These are phyloP conservation scores for Sporopachydermia quercuum DNA, from an alignment of 805 yeast species.

Conservation along the genomic window DNA sequence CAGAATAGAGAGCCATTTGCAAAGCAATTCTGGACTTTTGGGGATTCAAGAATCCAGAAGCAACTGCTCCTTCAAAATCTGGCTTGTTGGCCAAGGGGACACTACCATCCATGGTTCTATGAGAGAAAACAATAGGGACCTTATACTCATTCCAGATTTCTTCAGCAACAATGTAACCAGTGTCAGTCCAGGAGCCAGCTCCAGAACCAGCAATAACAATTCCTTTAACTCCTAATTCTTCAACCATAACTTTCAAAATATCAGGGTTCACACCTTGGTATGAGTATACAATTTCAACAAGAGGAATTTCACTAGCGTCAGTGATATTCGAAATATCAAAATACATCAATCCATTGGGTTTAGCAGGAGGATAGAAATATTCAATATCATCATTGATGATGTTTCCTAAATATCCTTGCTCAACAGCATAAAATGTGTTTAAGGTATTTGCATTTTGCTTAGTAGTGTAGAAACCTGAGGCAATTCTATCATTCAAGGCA, in stretches of 20 bases:
- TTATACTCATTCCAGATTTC: constrained; percentile 23
- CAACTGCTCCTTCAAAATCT: constrained; percentile 26
- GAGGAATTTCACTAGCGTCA: constrained; percentile 1
- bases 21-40: constrained; percentile 45
- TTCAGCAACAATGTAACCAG: constrained; percentile 29
- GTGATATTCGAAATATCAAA: constrained; percentile 1
- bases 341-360: constrained; percentile 24
- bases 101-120: constrained; percentile 59
- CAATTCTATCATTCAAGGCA: constrained; percentile 51
- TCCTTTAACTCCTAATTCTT: constrained; percentile 33
- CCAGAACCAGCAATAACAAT: constrained; percentile 58
- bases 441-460: constrained; percentile 57
- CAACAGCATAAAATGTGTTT: constrained; percentile 52
- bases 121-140: constrained; percentile 47
- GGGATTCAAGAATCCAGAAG: constrained; percentile 53
- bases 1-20: constrained; percentile 36
- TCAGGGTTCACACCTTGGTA: neutral
- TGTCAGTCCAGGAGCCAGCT: constrained; percentile 47
- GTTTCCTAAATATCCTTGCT: constrained; percentile 59
- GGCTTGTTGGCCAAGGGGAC: constrained; percentile 35
- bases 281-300: neutral
- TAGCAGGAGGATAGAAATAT: constrained; percentile 47
- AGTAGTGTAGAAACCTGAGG: constrained; percentile 56
- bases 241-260: constrained; percentile 19
- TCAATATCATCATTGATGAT: constrained; percentile 53